A percentile compares a stretch with the other conserved stretches of the same genome.
These are phyloP conservation scores for Bondarzewia mesenterica DNA, from an alignment of 1,284 basidiomycete species.

Conservation along the genomic window DNA sequence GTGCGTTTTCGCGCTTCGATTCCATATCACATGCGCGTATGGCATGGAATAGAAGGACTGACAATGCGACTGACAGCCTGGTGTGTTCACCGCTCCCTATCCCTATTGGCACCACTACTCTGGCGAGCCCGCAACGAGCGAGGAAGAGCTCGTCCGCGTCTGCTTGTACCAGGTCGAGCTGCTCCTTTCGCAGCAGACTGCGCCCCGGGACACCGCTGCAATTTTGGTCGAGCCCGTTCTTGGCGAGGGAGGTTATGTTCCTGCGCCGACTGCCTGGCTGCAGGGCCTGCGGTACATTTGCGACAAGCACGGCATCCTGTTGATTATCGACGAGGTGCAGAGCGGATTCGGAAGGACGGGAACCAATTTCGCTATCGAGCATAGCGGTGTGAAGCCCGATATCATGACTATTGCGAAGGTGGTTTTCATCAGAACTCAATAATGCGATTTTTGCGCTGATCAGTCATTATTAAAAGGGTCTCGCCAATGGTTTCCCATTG, in stretches of 20 bases:
- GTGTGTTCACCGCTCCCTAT: conserved; percentile 77
- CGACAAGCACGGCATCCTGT: conserved; percentile 77
- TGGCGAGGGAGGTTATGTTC: conserved; percentile 92
- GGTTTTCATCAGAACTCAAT: background rate
- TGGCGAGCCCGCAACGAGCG: conserved; percentile 51
- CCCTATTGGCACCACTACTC: conserved; percentile 93
- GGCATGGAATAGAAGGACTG: background rate
- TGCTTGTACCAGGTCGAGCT: conserved; percentile 82
- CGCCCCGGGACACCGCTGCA: conserved; percentile 83
- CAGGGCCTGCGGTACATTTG: conserved; percentile 77
- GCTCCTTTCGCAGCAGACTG: conserved; percentile 77
- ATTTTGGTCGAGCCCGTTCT: conserved; percentile 90
- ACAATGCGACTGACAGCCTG: conserved; percentile 45
- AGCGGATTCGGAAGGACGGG: conserved; percentile 88
- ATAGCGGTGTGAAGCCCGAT: conserved; percentile 79
- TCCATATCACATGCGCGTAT: background rate
- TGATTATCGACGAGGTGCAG: conserved; percentile 88
- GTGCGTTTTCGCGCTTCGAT: conserved; percentile 29
- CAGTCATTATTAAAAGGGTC: conserved; percentile 39
- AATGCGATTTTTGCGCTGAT: background rate
- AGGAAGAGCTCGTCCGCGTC: conserved; percentile 57
- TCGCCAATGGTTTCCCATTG: conserved; percentile 92
- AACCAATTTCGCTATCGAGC: conserved; percentile 76
- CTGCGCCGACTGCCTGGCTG: conserved; percentile 78
- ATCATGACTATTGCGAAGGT: conserved; percentile 87